A percentile compares a stretch with the other conserved stretches of the same genome.
phyloP scores from a whole-genome alignment of 495 filamentous ascomycete species.

The Antarctomyces pellizariae region DNA sequence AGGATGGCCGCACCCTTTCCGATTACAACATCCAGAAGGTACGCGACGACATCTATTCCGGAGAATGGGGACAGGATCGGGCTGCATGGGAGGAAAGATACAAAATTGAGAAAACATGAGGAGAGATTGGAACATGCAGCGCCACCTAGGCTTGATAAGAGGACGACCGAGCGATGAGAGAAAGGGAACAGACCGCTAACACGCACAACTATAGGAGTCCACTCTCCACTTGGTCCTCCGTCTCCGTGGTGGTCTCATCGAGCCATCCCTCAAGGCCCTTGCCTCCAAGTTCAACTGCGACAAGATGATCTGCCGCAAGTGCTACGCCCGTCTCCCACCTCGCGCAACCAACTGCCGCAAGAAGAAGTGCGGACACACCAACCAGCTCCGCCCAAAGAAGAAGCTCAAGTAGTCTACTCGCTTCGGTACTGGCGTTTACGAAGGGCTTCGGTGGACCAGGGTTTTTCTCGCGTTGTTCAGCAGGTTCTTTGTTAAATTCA shows the following conservation, averaged over 20 bases:
- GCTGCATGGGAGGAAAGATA: constrained; percentile 1
- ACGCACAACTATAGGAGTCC: constrained; percentile 46
- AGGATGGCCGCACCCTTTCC: constrained; percentile 93
- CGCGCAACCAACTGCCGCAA: constrained; percentile 99
- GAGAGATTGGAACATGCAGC: constrained; percentile 1
- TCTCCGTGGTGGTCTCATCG: constrained; percentile 98
- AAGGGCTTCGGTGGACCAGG: not conserved
- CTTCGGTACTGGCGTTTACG: constrained; percentile 18
- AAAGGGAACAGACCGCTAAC: constrained; percentile 6
- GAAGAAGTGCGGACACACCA: constrained; percentile 98
- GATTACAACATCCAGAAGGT: constrained; percentile 99
- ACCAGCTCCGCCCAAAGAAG: constrained; percentile 99
- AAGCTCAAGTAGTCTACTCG: constrained; percentile 94
- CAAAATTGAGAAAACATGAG: constrained; percentile 1
- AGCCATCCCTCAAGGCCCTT: constrained; percentile 95
- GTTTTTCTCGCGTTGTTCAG: constrained; percentile 1
- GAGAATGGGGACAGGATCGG: not conserved
- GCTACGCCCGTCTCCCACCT: constrained; percentile 94
- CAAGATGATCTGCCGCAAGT: constrained; percentile 99
- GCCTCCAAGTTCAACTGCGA: constrained; percentile 99
- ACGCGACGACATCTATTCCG: constrained; percentile 15
- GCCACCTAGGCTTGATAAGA: constrained; percentile 3
- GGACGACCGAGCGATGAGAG: constrained; percentile 3
- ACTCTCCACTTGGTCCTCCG: constrained; percentile 98
- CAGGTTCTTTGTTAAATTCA: not conserved